Conservation (phyloP, 2,329 filamentous ascomycete genomes). For the Truncatella angustata region DNA sequence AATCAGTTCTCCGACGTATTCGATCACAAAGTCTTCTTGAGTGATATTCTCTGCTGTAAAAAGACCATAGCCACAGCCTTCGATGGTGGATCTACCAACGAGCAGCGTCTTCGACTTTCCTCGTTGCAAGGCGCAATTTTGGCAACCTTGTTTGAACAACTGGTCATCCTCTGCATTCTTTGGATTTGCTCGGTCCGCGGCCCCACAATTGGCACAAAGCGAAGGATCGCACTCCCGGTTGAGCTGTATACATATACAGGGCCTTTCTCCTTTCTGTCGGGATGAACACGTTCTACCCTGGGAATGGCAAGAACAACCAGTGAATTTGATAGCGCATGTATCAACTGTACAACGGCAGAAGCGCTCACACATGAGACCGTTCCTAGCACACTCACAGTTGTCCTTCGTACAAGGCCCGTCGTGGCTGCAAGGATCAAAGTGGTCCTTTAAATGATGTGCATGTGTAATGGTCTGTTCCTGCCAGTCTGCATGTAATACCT, state of each 20-base stretch:
- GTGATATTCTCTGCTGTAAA: slow-evolving; percentile 68
- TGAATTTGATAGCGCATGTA: slow-evolving; percentile 62
- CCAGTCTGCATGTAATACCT: slow-evolving; percentile 54
- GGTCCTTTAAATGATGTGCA: slow-evolving; percentile 53
- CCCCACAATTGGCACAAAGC: slow-evolving; percentile 70
- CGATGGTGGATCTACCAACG: slow-evolving; percentile 67
- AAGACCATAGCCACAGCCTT: slow-evolving; percentile 70
- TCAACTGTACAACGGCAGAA: slow-evolving; percentile 64
- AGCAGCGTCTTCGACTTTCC: slow-evolving; percentile 63
- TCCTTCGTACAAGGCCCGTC: slow-evolving; percentile 61
- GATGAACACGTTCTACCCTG: slow-evolving; percentile 57
- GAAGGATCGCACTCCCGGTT: slow-evolving; percentile 80
- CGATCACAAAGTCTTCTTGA: slow-evolving; percentile 72
- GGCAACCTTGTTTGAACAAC: slow-evolving; percentile 59
- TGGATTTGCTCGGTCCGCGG: slow-evolving; percentile 65
- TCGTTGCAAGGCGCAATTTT: slow-evolving; percentile 71
- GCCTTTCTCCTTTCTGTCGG: slow-evolving; percentile 50
- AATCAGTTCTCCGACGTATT: slow-evolving; percentile 79
- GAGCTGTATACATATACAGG: slow-evolving; percentile 69
- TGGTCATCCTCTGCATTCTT: slow-evolving; percentile 59
- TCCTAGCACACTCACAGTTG: slow-evolving; percentile 61
- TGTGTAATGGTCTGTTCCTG: slow-evolving; percentile 54
- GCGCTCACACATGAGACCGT: slow-evolving; percentile 68
- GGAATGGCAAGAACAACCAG: slow-evolving; percentile 62
- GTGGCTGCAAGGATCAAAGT: slow-evolving; percentile 67